Evolutionary conservation across 2,329 filamentous ascomycete species (phyloP).

Genomic region (Zelopaecilomyces penicillatus): DNA sequence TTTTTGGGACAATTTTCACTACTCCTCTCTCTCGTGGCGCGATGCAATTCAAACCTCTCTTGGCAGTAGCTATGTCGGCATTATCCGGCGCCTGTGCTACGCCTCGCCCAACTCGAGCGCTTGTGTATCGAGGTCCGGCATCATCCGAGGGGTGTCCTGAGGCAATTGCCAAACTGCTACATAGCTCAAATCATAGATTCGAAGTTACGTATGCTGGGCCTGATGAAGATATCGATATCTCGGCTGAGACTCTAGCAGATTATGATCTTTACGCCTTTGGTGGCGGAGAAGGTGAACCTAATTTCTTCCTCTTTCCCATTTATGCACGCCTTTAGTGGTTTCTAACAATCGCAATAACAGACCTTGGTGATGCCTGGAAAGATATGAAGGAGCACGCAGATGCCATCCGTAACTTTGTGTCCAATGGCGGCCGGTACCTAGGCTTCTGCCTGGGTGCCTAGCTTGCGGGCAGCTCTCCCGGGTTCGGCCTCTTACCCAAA

Average conservation of each 20-base stretch:
- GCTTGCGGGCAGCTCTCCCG: conserved; percentile 15
- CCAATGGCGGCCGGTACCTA: conserved; percentile 16
- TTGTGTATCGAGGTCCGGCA: conserved; percentile 16
- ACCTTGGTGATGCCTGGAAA: conserved; percentile 12
- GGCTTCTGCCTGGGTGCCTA: conserved; percentile 21
- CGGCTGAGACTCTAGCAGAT: conserved; percentile 7
- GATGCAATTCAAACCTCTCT: too few relatives aligned
- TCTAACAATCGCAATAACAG: conserved; percentile 3
- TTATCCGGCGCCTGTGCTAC: too few relatives aligned
- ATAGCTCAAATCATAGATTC: conserved; percentile 14
- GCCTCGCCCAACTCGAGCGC: conserved; percentile 1
- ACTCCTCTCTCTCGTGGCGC: too few relatives aligned
- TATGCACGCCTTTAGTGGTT: background rate
- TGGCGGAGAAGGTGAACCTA: conserved; percentile 13
- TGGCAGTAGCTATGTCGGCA: too few relatives aligned
- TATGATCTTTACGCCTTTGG: conserved; percentile 12
- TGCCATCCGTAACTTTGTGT: conserved; percentile 13
- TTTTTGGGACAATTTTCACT: too few relatives aligned
- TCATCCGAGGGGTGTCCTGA: conserved; percentile 13
- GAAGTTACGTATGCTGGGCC: conserved; percentile 13
- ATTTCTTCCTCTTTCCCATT: background rate
- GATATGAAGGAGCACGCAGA: conserved; percentile 8
- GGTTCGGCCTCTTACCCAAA: conserved; percentile 13
- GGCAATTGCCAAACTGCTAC: conserved; percentile 12
- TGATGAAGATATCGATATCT: conserved; percentile 10